Evolutionary conservation across 1,139 yeast species (phyloP).

Genomic region (Suhomyces ambrosiae): DNA sequence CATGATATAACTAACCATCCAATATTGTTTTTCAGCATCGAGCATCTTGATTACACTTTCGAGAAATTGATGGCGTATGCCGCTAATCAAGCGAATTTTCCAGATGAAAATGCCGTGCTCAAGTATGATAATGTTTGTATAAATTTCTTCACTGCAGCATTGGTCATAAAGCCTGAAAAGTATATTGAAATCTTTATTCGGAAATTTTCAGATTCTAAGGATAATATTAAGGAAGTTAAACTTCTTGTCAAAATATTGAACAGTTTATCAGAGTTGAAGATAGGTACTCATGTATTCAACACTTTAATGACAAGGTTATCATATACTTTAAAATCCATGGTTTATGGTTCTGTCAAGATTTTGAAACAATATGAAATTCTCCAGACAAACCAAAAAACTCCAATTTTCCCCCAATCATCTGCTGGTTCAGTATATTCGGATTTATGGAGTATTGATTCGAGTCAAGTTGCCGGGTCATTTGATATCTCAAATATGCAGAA

Average conservation of each 20-base stretch:
- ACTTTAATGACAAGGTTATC: constrained; percentile 28
- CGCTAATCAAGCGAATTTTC: constrained; percentile 8
- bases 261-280: constrained; percentile 36
- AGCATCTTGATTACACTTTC: constrained; percentile 42
- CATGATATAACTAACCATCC: constrained; percentile 34
- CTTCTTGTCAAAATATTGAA: constrained; percentile 43
- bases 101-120: constrained; percentile 9
- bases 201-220: constrained; percentile 29
- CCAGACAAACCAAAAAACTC: constrained; percentile 7
- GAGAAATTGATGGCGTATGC: constrained; percentile 22
- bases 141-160: constrained; percentile 46
- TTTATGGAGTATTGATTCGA: constrained; percentile 13
- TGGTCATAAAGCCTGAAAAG: constrained; percentile 41
- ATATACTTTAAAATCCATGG: constrained; percentile 29
- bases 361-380: constrained; percentile 26
- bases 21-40: constrained; percentile 44
- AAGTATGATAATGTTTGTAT: constrained; percentile 34
- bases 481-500: constrained; percentile 10
- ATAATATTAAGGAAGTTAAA: constrained; percentile 33
- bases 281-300: constrained; percentile 26
- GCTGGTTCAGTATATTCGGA: constrained; percentile 16
- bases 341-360: constrained; percentile 34
- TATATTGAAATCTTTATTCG: constrained; percentile 30
- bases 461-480: constrained; percentile 5
- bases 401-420: constrained; percentile 8